phyloP scores from a whole-genome alignment of 139 green algal genomes.

The Chlorella vulgaris region DNA sequence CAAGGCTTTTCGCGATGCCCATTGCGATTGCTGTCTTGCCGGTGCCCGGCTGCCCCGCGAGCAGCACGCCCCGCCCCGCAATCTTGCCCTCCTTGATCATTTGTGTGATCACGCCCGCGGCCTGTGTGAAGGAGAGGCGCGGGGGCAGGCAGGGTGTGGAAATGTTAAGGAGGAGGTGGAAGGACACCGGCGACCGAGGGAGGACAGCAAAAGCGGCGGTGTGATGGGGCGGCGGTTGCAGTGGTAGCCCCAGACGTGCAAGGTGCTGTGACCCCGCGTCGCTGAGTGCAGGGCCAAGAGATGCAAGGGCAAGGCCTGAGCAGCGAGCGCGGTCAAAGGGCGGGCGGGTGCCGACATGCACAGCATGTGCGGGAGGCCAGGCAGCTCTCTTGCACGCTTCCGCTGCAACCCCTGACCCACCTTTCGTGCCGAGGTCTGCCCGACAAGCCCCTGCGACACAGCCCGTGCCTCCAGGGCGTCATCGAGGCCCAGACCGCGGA shows the following conservation, averaged over 20 bases:
- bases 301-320: no score
- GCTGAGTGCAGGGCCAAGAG: no score
- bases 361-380: slow-evolving; percentile 6
- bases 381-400: no score
- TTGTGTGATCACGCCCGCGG: slow-evolving; percentile 91
- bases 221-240: no score
- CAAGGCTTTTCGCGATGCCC: slow-evolving; percentile 95
- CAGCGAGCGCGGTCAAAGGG: neutral
- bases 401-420: slow-evolving; percentile 43
- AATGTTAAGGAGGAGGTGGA: no score
- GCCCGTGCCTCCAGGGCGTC: slow-evolving; percentile 90
- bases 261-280: no score
- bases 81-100: slow-evolving; percentile 98
- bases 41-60: slow-evolving; percentile 96
- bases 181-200: no score
- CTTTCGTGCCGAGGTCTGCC: slow-evolving; percentile 88
- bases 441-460: slow-evolving; percentile 97
- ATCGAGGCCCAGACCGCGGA: slow-evolving; percentile 96
- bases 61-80: slow-evolving; percentile 91
- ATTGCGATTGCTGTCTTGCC: slow-evolving; percentile 98
- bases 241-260: no score
- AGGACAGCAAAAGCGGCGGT: no score
- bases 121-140: slow-evolving; percentile 56
- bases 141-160: no score
- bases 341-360: neutral